phyloP scores from a whole-genome alignment of 495 filamentous ascomycete genomes.

The Xylaria acuta region DNA sequence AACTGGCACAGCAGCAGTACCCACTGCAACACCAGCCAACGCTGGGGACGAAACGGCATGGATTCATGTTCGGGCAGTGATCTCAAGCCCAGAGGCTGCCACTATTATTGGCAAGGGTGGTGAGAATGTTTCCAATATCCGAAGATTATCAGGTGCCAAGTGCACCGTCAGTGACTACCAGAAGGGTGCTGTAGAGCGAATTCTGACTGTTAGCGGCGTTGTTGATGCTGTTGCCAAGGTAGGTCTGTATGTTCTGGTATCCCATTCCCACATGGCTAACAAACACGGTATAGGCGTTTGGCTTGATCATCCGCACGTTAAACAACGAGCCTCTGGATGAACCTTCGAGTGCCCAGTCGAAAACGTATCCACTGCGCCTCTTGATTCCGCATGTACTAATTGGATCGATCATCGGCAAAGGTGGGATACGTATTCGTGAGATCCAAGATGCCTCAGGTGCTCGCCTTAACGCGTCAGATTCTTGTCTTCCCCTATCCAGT shows the following conservation, averaged over 20 bases:
- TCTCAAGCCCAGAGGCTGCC: conserved; percentile 94
- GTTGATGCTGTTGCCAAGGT: conserved; percentile 98
- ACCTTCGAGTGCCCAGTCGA: conserved; percentile 87
- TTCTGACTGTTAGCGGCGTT: conserved; percentile 92
- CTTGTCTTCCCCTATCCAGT: conserved; percentile 89
- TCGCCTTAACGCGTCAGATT: conserved; percentile 94
- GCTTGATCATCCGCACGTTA: conserved; percentile 94
- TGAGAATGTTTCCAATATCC: conserved; percentile 95
- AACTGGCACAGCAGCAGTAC: conserved; percentile 30
- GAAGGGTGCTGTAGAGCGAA: conserved; percentile 94
- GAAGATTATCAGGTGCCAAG: conserved; percentile 89
- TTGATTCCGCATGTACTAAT: conserved; percentile 97
- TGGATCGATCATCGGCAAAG: conserved; percentile 98
- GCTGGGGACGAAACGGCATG: conserved; percentile 86
- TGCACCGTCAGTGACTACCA: conserved; percentile 98
- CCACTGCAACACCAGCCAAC: conserved; percentile 37
- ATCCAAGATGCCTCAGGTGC: conserved; percentile 98
- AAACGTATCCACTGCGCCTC: conserved; percentile 95
- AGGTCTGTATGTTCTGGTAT: conserved; percentile 39
- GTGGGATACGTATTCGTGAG: conserved; percentile 92
- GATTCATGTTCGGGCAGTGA: conserved; percentile 96
- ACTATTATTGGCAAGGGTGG: conserved; percentile 98
- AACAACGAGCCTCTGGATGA: conserved; percentile 92
- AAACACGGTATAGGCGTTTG: conserved; percentile 75
- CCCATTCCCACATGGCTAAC: conserved; percentile 24